Evolutionary conservation across 352 stramenopile genomes (phyloP).

Genomic region (Phytophthora aleatoria): DNA sequence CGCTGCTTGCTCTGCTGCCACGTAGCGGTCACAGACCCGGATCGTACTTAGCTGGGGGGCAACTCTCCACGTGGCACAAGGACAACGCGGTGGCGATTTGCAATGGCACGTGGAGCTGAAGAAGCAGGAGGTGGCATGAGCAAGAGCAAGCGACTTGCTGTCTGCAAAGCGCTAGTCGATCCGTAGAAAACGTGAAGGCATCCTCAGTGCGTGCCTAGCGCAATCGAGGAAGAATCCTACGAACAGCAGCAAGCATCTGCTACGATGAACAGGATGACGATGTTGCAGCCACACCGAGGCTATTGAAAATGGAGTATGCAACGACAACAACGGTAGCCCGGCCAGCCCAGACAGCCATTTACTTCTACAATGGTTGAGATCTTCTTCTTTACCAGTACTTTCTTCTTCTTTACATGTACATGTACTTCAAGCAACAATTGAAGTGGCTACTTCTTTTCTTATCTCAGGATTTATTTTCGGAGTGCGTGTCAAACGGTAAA

Average conservation of each 20-base stretch:
- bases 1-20: constrained; percentile 10
- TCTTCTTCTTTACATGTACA: too few relatives aligned
- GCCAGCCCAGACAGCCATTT: too few relatives aligned
- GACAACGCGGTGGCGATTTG: constrained; percentile 25
- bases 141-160: constrained; percentile 9
- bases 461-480: too few relatives aligned
- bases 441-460: too few relatives aligned
- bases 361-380: too few relatives aligned
- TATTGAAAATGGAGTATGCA: too few relatives aligned
- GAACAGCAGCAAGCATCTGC: constrained; percentile 20
- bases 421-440: too few relatives aligned
- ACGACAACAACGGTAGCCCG: too few relatives aligned
- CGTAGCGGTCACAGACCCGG: neutral
- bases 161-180: constrained; percentile 24
- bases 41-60: constrained; percentile 32
- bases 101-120: constrained; percentile 5
- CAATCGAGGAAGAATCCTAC: constrained; percentile 16
- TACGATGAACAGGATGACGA: neutral
- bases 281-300: too few relatives aligned
- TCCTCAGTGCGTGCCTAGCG: neutral
- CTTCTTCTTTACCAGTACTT: too few relatives aligned
- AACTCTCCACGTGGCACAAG: constrained; percentile 36
- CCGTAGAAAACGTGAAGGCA: constrained; percentile 9
- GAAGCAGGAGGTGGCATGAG: constrained; percentile 4
- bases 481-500: too few relatives aligned